These are phyloP conservation scores for Mucor plumbeus DNA, from an alignment of 371 early-diverging fungal species.

Conservation along the genomic window DNA sequence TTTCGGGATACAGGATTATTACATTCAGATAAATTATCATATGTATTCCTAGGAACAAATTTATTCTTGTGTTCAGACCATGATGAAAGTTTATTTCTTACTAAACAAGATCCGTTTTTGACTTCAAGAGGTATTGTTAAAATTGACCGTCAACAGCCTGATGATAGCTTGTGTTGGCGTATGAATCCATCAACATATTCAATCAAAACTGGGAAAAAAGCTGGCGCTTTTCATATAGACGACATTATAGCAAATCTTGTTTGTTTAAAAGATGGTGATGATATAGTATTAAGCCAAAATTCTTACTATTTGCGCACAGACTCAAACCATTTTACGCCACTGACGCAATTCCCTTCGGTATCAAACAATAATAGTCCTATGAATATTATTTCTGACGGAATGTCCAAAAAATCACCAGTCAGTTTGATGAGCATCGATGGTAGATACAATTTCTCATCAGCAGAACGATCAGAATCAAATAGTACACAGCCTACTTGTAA, in stretches of 20 bases:
- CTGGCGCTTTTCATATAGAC: slow-evolving; percentile 5
- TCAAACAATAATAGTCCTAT: neutral
- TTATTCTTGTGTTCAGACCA: neutral
- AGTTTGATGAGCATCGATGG: slow-evolving; percentile 2
- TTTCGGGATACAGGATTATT: neutral
- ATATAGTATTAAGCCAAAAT: neutral
- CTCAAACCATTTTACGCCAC: neutral
- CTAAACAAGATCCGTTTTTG: neutral
- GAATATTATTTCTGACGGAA: neutral
- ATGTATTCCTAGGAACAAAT: neutral
- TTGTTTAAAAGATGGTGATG: slow-evolving; percentile 1
- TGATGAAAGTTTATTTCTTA: neutral
- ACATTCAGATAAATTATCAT: neutral
- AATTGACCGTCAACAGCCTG: neutral
- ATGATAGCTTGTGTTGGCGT: neutral
- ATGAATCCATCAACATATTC: neutral
- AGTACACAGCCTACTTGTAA: slow-evolving; percentile 16
- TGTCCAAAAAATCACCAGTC: slow-evolving; percentile 1
- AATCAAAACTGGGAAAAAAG: neutral
- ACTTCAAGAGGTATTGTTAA: neutral
- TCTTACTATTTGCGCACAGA: neutral
- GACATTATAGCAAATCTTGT: neutral
- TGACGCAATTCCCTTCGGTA: neutral
- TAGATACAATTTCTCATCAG: slow-evolving; percentile 9
- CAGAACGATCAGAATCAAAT: slow-evolving; percentile 12